Base-by-base conservation (phyloP, 768 basidiomycete genomes). In the Dentipellis sp. region DNA sequence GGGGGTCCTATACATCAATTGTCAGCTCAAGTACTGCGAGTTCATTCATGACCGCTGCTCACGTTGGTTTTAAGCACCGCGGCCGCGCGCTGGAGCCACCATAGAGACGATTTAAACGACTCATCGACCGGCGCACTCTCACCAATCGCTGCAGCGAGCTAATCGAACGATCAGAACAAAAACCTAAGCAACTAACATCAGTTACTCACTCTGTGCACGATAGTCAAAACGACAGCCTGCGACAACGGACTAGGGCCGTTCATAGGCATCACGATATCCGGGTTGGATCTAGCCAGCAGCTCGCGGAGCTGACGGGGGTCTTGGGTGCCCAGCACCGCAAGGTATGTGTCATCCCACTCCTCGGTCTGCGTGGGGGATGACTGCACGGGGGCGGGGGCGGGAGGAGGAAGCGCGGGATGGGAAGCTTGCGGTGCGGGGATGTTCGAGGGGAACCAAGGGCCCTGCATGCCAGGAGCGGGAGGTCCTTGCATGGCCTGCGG, bases 261-360 rank as follows among this genome's bases (percentile, higher is more conserved):
- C 62, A 86, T 65, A 50, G 90, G 90, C 82, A 92, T 86, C 60
- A 91, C 78, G 40, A 87, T 65, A 55, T 92, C 89, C 10, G 90
- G 86, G 64, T 84, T 89, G 21, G 84, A 90, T 55, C 82, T 80
- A 34, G 78, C 73, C 58, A 92, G 72, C 23, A 92, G 71, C 64
- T 88, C 86, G 16, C 87, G 82, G 53, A 92, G 79, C 68, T 89
- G 87, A 58, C 77, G 73, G 14, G 78, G 63, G 63, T 92, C 90
- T 67, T 91, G 87, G 36, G 81, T 82, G 58, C 85, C 82, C 54
- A 92, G 74, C 36, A 90, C 84, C 16, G 81, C 78, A 37, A 92
- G 76, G 67, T 91, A 92, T 10, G 82, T 79, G 58, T 90, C 87
- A 60, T 92, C 90, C 90, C 90, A 92, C 65, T 90, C 89, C 47